Evolutionary conservation across 148 eudicot genomes (phyloP).

Genomic region (Vaccinium myrtillus): DNA sequence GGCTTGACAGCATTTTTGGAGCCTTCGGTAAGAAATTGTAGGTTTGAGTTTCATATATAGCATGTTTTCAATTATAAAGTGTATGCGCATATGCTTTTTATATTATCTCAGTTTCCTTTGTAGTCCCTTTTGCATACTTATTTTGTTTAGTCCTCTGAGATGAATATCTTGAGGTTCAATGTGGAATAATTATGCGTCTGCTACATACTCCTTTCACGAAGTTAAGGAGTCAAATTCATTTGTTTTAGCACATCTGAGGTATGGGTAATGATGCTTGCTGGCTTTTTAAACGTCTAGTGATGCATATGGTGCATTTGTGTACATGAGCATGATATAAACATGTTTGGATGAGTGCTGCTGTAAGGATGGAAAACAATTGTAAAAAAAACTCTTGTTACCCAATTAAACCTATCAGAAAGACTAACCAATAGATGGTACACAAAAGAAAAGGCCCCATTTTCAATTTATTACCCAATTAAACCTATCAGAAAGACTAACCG

Average conservation of each 20-base stretch:
- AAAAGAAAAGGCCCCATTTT: too few relatives aligned
- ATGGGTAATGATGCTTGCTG: background rate
- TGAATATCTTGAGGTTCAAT: background rate
- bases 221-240: background rate
- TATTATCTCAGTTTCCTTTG: background rate
- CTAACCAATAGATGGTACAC: too few relatives aligned
- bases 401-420: too few relatives aligned
- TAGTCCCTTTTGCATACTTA: background rate
- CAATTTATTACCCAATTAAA: too few relatives aligned
- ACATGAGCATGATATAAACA: background rate
- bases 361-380: background rate
- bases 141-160: background rate
- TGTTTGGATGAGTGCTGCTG: background rate
- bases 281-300: background rate
- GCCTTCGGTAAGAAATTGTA: conserved; percentile 71
- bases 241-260: background rate
- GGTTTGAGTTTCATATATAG: background rate
- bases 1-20: conserved; percentile 96
- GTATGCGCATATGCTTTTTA: background rate
- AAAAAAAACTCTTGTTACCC: background rate
- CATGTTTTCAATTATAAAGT: background rate
- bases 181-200: background rate
- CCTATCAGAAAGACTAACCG: too few relatives aligned
- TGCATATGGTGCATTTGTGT: conserved; percentile 1
- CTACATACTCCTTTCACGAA: background rate